phyloP scores from a whole-genome alignment of 352 stramenopile species.

The Thraustochytrium sp. region DNA sequence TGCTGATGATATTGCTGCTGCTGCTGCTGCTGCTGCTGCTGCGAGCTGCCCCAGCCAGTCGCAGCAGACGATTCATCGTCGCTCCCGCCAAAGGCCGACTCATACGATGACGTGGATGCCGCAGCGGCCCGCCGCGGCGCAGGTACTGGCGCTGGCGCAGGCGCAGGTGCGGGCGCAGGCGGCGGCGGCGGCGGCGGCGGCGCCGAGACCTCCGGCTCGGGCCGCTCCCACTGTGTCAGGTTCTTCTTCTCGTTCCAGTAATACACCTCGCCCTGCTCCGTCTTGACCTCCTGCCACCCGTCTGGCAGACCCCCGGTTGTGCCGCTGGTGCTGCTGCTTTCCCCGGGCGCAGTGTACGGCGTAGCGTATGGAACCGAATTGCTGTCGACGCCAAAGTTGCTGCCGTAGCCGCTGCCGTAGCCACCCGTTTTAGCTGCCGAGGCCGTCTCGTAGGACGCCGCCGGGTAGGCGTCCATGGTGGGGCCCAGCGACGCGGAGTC shows the following conservation, averaged over 20 bases:
- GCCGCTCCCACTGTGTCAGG: slow-evolving; percentile 5
- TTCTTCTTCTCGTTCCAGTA: slow-evolving; percentile 34
- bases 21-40: background rate
- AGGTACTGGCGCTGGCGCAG: background rate
- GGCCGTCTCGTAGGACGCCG: too few relatives aligned
- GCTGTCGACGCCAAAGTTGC: slow-evolving; percentile 30
- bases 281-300: slow-evolving; percentile 37
- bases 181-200: background rate
- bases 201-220: background rate
- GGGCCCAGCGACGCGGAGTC: background rate
- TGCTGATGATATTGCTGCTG: background rate
- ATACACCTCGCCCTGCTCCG: slow-evolving; percentile 28
- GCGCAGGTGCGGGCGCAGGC: background rate
- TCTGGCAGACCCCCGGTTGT: background rate
- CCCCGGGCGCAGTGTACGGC: too few relatives aligned
- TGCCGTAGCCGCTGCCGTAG: background rate
- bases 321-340: slow-evolving; percentile 15
- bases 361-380: too few relatives aligned
- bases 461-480: background rate
- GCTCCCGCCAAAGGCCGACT: too few relatives aligned
- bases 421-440: too few relatives aligned
- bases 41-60: background rate
- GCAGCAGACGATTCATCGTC: background rate
- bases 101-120: too few relatives aligned
- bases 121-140: background rate